Base-by-base conservation (phyloP, 73 alveolate genomes). In the Blepharisma japonicum region DNA sequence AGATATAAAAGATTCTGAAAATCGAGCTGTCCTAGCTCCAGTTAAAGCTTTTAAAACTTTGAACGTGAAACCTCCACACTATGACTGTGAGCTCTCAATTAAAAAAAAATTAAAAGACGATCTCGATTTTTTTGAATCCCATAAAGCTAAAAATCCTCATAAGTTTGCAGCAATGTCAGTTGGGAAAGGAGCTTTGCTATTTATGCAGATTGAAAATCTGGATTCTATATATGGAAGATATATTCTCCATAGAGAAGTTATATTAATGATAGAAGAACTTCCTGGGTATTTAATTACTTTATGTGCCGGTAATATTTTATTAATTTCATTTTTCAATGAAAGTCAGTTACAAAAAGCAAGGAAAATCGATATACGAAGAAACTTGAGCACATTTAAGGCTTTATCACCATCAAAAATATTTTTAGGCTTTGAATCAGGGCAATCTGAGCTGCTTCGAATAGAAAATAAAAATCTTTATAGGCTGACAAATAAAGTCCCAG, bases 1-100 rank as follows among this genome's bases (percentile, higher is more conserved):
- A 11, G 74, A 61, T 61, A 61, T 61, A 14, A 61, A n/a, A 8
- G 74, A 61, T 25, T n/a, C 38, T 61, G 74, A 61, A 61, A 14
- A 8, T 18, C 38, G 74, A 20, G 47, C 74, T 9, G 23, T 61
- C 3, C 38, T 9, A 14, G 14, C 38, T 25, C 47, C 74, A 14
- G 46, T 61, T 39, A n/a, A 61, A 39, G 14, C 47, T 25, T 14
- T 61, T 9, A 61, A 61, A 61, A 0, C 14, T 14, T n/a, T 61
- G 47, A 8, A 14, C 2, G 14, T n/a, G 2, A 25, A 14, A n/a
- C 74, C 74, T 14, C 74, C 74, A 9, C 74, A 61, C 2, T 61
- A 18, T 39, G 74, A 61, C 74, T 61, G 74, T 25, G 74, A 61
- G 23, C 47, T 61, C 14, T 2, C 23, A n/a, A 14, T 61, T 25